phyloP scores from a whole-genome alignment of 805 yeast genomes.

The Teunomyces stri region DNA sequence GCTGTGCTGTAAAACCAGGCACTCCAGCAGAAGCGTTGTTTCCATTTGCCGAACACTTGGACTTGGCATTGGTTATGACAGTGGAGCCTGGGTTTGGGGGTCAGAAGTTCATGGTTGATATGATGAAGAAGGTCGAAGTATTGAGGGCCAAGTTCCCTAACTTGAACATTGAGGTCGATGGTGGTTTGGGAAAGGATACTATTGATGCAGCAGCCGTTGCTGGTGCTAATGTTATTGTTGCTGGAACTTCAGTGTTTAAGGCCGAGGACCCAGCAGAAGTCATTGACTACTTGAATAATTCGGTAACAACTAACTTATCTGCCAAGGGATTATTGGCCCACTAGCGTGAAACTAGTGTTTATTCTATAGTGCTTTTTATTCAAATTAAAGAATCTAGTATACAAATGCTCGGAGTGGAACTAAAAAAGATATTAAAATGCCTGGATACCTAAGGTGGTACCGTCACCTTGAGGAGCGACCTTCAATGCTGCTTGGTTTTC shows the following conservation, averaged over 20 bases:
- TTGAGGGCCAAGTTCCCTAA: slow-evolving; percentile 73
- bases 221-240: slow-evolving; percentile 97
- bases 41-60: slow-evolving; percentile 73
- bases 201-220: slow-evolving; percentile 89
- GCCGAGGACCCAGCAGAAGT: slow-evolving; percentile 78
- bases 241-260: slow-evolving; percentile 91
- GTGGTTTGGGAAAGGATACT: slow-evolving; percentile 87
- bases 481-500: slow-evolving; percentile 53
- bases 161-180: slow-evolving; percentile 92
- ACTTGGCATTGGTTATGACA: slow-evolving; percentile 97
- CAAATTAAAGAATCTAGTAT: neutral
- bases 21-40: slow-evolving; percentile 82
- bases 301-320: slow-evolving; percentile 51
- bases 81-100: slow-evolving; percentile 99
- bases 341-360: neutral
- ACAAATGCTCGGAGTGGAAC: slow-evolving; percentile 2
- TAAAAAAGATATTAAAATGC: slow-evolving; percentile 37
- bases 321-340: slow-evolving; percentile 8
- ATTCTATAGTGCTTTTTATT: neutral
- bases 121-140: slow-evolving; percentile 92
- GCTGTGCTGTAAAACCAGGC: slow-evolving; percentile 91
- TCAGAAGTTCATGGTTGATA: slow-evolving; percentile 88
- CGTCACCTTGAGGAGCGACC: slow-evolving; percentile 54
- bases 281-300: slow-evolving; percentile 62
- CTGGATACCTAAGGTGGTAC: slow-evolving; percentile 84